Percentiles rank a stretch among this genome's conserved stretches.
These are phyloP conservation scores for Amphibolis antarctica DNA, from an alignment of 106 monocot genomes.

Conservation along the genomic window DNA sequence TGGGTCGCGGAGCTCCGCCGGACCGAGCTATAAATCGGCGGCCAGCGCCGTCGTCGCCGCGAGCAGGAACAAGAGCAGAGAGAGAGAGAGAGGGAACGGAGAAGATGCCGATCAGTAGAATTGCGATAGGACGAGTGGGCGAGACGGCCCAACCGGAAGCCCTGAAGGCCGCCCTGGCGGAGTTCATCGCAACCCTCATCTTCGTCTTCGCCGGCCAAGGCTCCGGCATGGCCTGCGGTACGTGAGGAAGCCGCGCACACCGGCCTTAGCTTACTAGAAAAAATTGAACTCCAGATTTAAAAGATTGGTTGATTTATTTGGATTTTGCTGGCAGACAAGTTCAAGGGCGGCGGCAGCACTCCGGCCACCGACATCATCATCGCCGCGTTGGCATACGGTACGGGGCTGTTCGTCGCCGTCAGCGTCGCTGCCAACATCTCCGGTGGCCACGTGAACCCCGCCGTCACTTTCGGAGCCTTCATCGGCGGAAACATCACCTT, in stretches of 20 bases:
- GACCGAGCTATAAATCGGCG: too few species aligned
- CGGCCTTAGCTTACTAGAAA: background rate
- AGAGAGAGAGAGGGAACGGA: background rate
- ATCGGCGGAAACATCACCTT: conserved; percentile 15
- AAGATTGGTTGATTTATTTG: background rate
- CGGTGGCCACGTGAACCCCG: conserved; percentile 20
- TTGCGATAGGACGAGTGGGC: conserved; percentile 3
- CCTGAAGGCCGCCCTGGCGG: conserved; percentile 18
- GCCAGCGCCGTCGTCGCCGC: too few species aligned
- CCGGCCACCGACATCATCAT: background rate
- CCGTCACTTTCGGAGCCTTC: conserved; percentile 16
- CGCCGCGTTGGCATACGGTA: conserved; percentile 9
- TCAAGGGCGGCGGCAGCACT: background rate
- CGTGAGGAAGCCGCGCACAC: background rate
- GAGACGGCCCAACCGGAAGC: conserved; percentile 13
- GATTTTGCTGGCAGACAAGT: conserved; percentile 3
- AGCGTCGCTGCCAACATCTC: conserved; percentile 17
- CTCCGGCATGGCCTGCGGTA: conserved; percentile 18
- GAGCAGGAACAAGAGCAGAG: too few species aligned
- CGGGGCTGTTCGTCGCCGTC: conserved; percentile 17
- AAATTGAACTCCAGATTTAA: background rate
- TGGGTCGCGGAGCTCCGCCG: too few species aligned
- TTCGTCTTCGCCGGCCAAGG: conserved; percentile 22
- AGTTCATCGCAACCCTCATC: conserved; percentile 21
- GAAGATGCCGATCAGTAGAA: conserved; percentile 12